Evolutionary conservation across 1,284 basidiomycete genomes (phyloP), one percentile per base, ranked within the genome.

Genomic region (Puccinia coronata): DNA sequence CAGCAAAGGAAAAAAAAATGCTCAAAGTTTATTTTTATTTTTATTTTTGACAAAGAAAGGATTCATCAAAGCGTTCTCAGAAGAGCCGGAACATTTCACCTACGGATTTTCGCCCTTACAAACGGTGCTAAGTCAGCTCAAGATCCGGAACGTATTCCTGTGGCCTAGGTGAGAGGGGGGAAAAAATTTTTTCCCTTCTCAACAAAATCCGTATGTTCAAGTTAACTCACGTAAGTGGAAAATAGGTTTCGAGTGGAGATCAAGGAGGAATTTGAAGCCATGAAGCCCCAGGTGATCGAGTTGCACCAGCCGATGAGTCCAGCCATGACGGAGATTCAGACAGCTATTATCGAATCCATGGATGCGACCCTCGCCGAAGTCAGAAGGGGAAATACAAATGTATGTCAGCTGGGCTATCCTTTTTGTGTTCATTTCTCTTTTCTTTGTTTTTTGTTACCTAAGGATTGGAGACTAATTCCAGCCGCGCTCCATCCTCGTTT

Each of bases 11-110:
- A 34, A 53, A 31, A 23, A 59, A 16, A 57, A 16, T 53, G 18
- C 0, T 31, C 70, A 31, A 28, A 51, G 49, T 51, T 51, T 71
- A 51, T 51, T 31, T 23, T 23, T 39, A 12, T 39, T 43, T 9
- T 23, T 43, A 14, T 71, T 39, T 74, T 74, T 55, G 71, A 9
- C 34, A 0, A 88, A 90, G 86, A 89, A 89, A 6, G 96, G 96
- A 0, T 99, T 98, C 86, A 87, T 98, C 83, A 98, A 99, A 86
- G 97, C 95, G 0, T 98, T 99, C 85, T 95, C 95, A 0, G 96
- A 98, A 86, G 92, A 98, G 84, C 95, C 96, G 0, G 96, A 99
- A 86, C 91, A 92, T 82, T 97, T 99, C 82, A 95, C 93, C 0
- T 93, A 91, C 83, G 96, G 96, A 0, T 87, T 98, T 85, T 94